phyloP scores from a whole-genome alignment of 768 basidiomycete species.

The Candolleomyces eurysporus region DNA sequence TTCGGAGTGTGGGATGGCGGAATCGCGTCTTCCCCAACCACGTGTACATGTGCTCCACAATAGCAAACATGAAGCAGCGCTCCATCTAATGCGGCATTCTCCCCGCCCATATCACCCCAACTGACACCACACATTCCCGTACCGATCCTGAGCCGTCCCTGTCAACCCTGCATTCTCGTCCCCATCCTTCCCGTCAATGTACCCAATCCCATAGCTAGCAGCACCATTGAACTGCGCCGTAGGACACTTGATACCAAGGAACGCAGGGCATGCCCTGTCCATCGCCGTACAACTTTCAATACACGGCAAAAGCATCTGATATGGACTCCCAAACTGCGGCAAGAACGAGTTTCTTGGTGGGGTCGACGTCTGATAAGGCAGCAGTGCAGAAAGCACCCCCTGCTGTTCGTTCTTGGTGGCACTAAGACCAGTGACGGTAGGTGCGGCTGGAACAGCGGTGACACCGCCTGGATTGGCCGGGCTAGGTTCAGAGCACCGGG shows the following conservation, averaged over 20 bases:
- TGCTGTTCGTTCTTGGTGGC: constrained; percentile 27
- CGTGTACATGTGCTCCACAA: too few species aligned
- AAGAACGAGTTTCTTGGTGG: constrained; percentile 45
- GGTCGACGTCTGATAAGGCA: constrained; percentile 31
- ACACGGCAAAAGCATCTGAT: constrained; percentile 72
- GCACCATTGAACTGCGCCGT: constrained; percentile 56
- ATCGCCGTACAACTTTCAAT: constrained; percentile 72
- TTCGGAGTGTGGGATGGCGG: too few species aligned
- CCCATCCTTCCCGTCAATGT: constrained; percentile 55
- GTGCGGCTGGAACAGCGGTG: constrained; percentile 27
- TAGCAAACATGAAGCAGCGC: too few species aligned
- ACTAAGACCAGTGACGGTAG: constrained; percentile 30
- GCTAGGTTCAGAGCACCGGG: constrained; percentile 66
- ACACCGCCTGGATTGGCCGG: constrained; percentile 30
- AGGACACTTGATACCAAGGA: constrained; percentile 73
- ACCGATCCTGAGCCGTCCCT: constrained; percentile 59
- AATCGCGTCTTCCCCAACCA: too few species aligned
- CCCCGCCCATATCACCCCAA: constrained; percentile 13
- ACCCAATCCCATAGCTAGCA: constrained; percentile 75
- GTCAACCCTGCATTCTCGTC: constrained; percentile 47
- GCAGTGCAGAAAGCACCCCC: constrained; percentile 49
- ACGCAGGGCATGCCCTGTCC: constrained; percentile 75
- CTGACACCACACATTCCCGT: constrained; percentile 80
- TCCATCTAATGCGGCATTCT: too few species aligned
- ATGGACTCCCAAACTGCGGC: constrained; percentile 42